These are phyloP conservation scores for Leishmania gerbilli DNA, from an alignment of 208 protist species.

Conservation along the genomic window DNA sequence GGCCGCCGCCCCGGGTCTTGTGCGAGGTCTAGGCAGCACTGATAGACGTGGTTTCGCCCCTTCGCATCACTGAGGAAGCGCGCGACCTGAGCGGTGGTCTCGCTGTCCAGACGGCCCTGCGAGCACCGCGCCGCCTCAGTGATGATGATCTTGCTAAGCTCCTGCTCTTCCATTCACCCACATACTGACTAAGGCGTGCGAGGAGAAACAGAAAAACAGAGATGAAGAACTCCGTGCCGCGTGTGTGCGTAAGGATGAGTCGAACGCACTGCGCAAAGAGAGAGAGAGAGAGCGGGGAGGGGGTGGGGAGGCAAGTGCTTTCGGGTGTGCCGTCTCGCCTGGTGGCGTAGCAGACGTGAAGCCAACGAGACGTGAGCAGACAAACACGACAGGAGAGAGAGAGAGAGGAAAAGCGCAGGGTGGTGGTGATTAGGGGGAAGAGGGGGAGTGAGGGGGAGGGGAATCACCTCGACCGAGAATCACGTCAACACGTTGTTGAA, in stretches of 20 bases:
- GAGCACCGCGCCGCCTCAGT: constrained; percentile 34
- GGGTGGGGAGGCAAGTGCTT: not conserved
- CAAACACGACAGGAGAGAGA: too few species aligned
- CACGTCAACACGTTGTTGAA: not conserved
- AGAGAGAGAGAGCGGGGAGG: not conserved
- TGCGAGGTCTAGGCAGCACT: constrained; percentile 64
- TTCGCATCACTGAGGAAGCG: constrained; percentile 45
- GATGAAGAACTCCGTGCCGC: not conserved
- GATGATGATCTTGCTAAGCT: constrained; percentile 33
- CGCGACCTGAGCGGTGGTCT: constrained; percentile 31
- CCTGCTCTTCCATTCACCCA: constrained; percentile 13
- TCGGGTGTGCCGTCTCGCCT: not conserved
- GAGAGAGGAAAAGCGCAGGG: not conserved
- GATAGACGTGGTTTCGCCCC: constrained; percentile 65
- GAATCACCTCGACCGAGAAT: not conserved
- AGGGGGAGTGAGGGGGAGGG: not conserved
- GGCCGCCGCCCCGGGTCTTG: constrained; percentile 61
- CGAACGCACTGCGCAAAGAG: not conserved
- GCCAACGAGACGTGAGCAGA: not conserved
- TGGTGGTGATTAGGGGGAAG: not conserved
- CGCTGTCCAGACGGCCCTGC: constrained; percentile 29
- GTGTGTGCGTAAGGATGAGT: not conserved
- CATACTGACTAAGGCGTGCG: not conserved
- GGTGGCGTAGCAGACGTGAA: not conserved
- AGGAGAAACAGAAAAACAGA: not conserved